Base-by-base conservation (phyloP, 140 eudicot species). In the Ambrosia hybrid region DNA sequence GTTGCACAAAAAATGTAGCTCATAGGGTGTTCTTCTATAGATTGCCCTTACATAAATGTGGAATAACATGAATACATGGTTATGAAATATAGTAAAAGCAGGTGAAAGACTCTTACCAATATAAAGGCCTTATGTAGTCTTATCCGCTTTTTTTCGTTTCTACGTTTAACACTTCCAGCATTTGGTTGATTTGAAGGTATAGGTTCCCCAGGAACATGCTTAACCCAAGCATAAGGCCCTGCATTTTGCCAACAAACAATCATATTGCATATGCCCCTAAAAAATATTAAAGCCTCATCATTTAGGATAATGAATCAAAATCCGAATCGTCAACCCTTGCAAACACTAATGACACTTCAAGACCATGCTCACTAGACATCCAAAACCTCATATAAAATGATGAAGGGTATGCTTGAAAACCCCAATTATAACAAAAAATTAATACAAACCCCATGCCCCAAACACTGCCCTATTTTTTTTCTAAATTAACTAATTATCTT, bases 141-240 rank as follows among this genome's bases (percentile, higher is more conserved):
- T 12, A 83, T 83, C 68, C 97, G 76, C 71, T 94, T 94, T 78
- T 90, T 90, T 88, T 90, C 99, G 3, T 87, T 88, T 91, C 99
- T 87, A 21, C 74, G 83, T 86, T 94, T 94, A 15, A 90, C 90
- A 74, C 96, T 94, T 76, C 96, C 96, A 64, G 72, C 84, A 70
- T 87, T 92, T 14, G 92, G 98, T 76, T 91, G 91, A 59, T 65
- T 88, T 5, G 90, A 81, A 49, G 78, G 81, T 51, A 86, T 75
- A 5, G 88, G 88, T 78, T 86, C 80, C 76, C 85, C 84, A 4
- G 89, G 87, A 45, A 75, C 87, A 82, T 77, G 78, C 78, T 88
- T 90, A 76, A 90, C 89, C 96, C 96, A 94, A 11, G 94, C 94
- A 86, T 84, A 86, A 12, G 99, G 96, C 41, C 99, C 97, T 90